These are phyloP conservation scores for Styphnolobium japonicum DNA, from an alignment of 306 rosid species.

Conservation along the genomic window DNA sequence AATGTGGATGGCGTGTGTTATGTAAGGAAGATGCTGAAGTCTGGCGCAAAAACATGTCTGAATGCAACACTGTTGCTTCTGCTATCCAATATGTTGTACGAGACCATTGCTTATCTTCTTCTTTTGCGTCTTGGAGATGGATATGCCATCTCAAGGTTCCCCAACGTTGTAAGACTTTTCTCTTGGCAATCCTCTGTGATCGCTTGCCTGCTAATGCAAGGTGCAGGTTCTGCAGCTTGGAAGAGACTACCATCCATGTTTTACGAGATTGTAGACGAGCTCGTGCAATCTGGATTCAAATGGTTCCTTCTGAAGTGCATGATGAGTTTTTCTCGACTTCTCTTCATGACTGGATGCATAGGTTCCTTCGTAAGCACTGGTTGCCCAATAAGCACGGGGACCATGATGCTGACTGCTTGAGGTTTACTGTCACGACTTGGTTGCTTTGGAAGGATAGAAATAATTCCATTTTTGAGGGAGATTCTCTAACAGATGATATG, in stretches of 20 bases:
- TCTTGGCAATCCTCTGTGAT: slow-evolving; percentile 16
- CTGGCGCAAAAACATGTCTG: slow-evolving; percentile 10
- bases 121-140: slow-evolving; percentile 7
- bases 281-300: background rate
- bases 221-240: slow-evolving; percentile 9
- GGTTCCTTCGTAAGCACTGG: slow-evolving; percentile 18
- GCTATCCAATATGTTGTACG: background rate
- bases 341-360: slow-evolving; percentile 27
- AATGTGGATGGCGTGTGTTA: slow-evolving; percentile 7
- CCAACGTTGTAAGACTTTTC: slow-evolving; percentile 10
- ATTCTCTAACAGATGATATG: slow-evolving; percentile 10
- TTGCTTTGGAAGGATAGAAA: slow-evolving; percentile 20
- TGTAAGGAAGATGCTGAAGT: slow-evolving; percentile 15
- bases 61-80: background rate
- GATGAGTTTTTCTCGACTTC: slow-evolving; percentile 17
- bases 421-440: slow-evolving; percentile 7
- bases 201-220: slow-evolving; percentile 5
- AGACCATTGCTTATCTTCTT: background rate
- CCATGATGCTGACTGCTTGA: slow-evolving; percentile 17
- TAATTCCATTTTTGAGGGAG: background rate
- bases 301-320: background rate
- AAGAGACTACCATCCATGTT: slow-evolving; percentile 6
- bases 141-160: slow-evolving; percentile 15
- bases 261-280: slow-evolving; percentile 18
- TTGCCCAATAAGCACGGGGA: background rate